Conservation (phyloP, 202 grass and related monocot species). For the Digitaria exilis region DNA sequence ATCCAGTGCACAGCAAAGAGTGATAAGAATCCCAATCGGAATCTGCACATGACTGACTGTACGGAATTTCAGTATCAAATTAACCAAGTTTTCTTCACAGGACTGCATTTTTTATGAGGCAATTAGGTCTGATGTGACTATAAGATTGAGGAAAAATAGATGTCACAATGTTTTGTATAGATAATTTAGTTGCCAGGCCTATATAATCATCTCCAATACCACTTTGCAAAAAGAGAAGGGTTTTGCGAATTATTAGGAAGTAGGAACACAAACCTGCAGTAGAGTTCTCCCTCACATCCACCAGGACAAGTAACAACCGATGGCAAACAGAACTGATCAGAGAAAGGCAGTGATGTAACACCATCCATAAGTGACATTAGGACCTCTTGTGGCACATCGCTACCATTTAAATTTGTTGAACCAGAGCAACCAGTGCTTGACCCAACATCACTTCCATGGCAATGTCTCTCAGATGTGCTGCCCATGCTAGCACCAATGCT, state of each 20-base stretch:
- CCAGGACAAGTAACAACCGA: slow-evolving; percentile 69
- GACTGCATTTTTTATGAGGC: not conserved
- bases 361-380: slow-evolving; percentile 74
- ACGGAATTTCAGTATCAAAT: slow-evolving; percentile 39
- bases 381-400: slow-evolving; percentile 63
- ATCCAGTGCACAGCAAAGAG: slow-evolving; percentile 81
- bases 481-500: slow-evolving; percentile 57
- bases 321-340: slow-evolving; percentile 70
- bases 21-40: slow-evolving; percentile 86
- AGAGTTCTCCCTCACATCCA: slow-evolving; percentile 87
- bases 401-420: slow-evolving; percentile 49
- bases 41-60: slow-evolving; percentile 86
- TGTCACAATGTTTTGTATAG: not conserved
- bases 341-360: slow-evolving; percentile 61
- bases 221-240: slow-evolving; percentile 11
- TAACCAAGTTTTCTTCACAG: slow-evolving; percentile 13
- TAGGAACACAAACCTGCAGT: slow-evolving; percentile 82
- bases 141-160: not conserved
- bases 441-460: slow-evolving; percentile 38
- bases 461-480: slow-evolving; percentile 35
- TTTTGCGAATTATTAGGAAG: slow-evolving; percentile 15
- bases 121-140: slow-evolving; percentile 19
- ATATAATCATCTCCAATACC: slow-evolving; percentile 22
- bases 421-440: slow-evolving; percentile 48
- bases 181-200: slow-evolving; percentile 5